These are phyloP conservation scores for Prunus mongolica DNA, from an alignment of 306 rosid species.

Conservation along the genomic window DNA sequence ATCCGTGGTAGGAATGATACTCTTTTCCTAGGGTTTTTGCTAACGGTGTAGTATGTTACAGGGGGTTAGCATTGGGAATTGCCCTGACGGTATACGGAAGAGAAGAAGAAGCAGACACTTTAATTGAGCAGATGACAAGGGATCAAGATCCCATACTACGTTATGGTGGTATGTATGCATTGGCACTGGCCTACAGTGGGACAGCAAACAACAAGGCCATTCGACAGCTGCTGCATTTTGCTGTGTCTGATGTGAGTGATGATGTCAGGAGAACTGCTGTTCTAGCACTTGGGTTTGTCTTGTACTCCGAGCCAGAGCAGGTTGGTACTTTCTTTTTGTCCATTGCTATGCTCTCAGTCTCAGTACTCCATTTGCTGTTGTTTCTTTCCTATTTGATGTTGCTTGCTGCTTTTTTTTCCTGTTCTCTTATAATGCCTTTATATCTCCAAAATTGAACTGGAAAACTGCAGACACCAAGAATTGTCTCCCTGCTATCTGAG, in stretches of 20 bases:
- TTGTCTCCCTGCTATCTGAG: constrained; percentile 88
- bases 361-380: background rate
- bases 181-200: constrained; percentile 93
- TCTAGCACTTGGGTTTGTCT: constrained; percentile 94
- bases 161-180: constrained; percentile 95
- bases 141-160: constrained; percentile 96
- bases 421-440: background rate
- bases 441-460: constrained; percentile 6
- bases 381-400: background rate
- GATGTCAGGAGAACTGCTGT: constrained; percentile 99
- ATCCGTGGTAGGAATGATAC: background rate
- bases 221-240: constrained; percentile 89
- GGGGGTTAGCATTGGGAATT: constrained; percentile 88
- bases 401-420: background rate
- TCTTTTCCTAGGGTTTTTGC: background rate
- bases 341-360: background rate
- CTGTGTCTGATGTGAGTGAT: constrained; percentile 96
- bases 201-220: constrained; percentile 98
- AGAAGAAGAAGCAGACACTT: constrained; percentile 94
- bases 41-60: constrained; percentile 29
- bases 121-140: constrained; percentile 95
- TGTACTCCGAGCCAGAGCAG: constrained; percentile 98
- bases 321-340: constrained; percentile 34
- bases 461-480: constrained; percentile 76
- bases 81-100: constrained; percentile 94